Evolutionary conservation across 2,329 filamentous ascomycete genomes (phyloP), one percentile per base, ranked within the genome.

Genomic region (Fusarium papillatum): DNA sequence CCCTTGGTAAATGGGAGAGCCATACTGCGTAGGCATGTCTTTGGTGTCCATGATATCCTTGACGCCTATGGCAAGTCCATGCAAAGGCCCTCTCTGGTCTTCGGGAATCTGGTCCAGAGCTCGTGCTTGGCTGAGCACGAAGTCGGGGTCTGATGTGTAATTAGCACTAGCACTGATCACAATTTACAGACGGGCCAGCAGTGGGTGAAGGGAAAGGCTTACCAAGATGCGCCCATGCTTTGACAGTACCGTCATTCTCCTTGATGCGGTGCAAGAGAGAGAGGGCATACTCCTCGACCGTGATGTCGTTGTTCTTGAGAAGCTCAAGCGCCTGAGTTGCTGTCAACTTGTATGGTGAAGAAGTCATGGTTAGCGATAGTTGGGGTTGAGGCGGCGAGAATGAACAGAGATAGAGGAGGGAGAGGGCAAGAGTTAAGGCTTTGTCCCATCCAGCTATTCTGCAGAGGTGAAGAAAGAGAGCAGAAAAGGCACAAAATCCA

Each of bases 1-100:
- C n/a, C 82, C 81, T 34, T 83, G 76, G 75, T 91, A 92, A 4
- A 92, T 86, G 1, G 86, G 81, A 0, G 90, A 92, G 71, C 88
- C 87, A 77, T 86, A 85, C 38, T 87, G 83, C 0, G 90, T 91
- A 2, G 89, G 90, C 88, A 91, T 36, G 43, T 71, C 72, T 38
- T 74, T 75, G 0, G 72, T 74, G 3, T 74, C 68, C 8, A 74
- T 74, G 24, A 75, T 64, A 55, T 74, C 72, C 16, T 74, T 74
- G 0, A 74, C 72, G 0, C 50, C 72, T 9, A 74, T 71, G 1
- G 72, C 72, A 2, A 75, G 60, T 39, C 72, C 72, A 11, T 75
- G 72, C 1, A 74, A 53, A 10, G 64, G 72, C 2, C 72, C 72
- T 0, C 72, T 26, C 1, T 14, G 29, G 14, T 55, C 39, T 0